These are phyloP conservation scores for Myxozyma melibiosi DNA, from an alignment of 805 yeast species.

Conservation along the genomic window DNA sequence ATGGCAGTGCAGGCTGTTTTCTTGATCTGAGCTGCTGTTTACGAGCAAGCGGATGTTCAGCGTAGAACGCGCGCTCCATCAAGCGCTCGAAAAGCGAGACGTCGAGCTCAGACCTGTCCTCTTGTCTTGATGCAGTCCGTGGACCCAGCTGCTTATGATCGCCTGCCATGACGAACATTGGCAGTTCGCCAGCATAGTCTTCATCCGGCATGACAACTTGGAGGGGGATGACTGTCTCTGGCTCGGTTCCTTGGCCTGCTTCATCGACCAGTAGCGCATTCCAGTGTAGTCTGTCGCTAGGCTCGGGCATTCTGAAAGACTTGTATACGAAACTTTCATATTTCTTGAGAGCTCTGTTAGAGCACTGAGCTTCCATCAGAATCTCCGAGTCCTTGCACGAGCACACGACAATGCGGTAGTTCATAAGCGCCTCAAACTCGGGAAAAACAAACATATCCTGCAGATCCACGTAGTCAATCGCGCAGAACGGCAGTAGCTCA, in stretches of 20 bases:
- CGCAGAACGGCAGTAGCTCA: constrained; percentile 24
- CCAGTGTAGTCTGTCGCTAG: constrained; percentile 19
- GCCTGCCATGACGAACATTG: constrained; percentile 31
- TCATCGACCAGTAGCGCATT: constrained; percentile 28
- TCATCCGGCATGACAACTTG: constrained; percentile 21
- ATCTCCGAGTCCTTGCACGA: constrained; percentile 27
- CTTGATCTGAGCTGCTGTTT: constrained; percentile 2
- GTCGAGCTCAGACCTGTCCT: constrained; percentile 22
- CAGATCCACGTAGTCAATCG: constrained; percentile 17
- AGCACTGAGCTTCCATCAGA: constrained; percentile 22
- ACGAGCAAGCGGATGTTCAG: constrained; percentile 27
- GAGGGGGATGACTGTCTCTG: constrained; percentile 25
- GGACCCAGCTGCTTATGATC: constrained; percentile 32
- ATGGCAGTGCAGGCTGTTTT: constrained; percentile 4
- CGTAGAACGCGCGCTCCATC: constrained; percentile 20
- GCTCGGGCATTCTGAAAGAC: constrained; percentile 14
- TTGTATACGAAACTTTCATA: constrained; percentile 13
- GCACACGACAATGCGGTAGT: constrained; percentile 25
- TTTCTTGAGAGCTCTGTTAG: constrained; percentile 19
- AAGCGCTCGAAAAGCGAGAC: constrained; percentile 28
- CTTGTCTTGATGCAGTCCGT: constrained; percentile 21
- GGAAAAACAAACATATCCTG: constrained; percentile 29
- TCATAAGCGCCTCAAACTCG: constrained; percentile 16
- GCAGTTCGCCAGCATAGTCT: constrained; percentile 9
- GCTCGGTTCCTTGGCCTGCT: constrained; percentile 33